phyloP scores from a whole-genome alignment of 2,329 filamentous ascomycete species.

The Sporothrix humicola region DNA sequence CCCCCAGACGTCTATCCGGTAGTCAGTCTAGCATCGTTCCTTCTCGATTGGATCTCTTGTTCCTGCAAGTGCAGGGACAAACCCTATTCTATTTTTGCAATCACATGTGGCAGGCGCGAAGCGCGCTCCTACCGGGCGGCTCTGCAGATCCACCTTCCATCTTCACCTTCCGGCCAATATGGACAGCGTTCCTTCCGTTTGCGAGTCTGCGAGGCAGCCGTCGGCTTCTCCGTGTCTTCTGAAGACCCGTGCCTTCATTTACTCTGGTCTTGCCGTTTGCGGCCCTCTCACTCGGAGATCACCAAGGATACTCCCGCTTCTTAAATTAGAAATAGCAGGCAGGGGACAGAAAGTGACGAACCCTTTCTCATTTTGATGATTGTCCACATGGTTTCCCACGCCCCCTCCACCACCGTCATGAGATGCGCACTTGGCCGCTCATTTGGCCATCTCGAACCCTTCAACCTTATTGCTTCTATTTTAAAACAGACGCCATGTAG shows the following conservation, averaged over 20 bases:
- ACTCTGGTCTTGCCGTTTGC: neutral
- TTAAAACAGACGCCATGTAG: neutral
- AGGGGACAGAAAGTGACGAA: neutral
- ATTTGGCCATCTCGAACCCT: constrained; percentile 11
- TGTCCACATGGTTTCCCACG: neutral
- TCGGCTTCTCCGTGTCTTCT: neutral
- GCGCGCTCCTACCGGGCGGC: neutral
- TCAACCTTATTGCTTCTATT: constrained; percentile 17
- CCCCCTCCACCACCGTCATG: neutral
- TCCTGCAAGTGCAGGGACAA: neutral
- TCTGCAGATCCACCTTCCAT: neutral
- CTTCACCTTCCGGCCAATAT: neutral
- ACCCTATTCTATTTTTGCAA: constrained; percentile 26
- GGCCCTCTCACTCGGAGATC: constrained; percentile 9
- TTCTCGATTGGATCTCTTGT: neutral
- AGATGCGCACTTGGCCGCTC: neutral
- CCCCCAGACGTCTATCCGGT: neutral
- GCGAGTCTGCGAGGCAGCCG: neutral
- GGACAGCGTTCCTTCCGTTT: neutral
- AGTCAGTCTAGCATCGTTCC: neutral
- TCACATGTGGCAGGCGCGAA: constrained; percentile 2
- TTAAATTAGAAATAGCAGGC: constrained; percentile 19
- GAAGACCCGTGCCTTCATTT: neutral
- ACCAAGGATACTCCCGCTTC: constrained; percentile 30
- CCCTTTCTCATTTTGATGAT: neutral